phyloP scores from a whole-genome alignment of 2,329 filamentous ascomycete species.

The Teratosphaeria epicoccoides region DNA sequence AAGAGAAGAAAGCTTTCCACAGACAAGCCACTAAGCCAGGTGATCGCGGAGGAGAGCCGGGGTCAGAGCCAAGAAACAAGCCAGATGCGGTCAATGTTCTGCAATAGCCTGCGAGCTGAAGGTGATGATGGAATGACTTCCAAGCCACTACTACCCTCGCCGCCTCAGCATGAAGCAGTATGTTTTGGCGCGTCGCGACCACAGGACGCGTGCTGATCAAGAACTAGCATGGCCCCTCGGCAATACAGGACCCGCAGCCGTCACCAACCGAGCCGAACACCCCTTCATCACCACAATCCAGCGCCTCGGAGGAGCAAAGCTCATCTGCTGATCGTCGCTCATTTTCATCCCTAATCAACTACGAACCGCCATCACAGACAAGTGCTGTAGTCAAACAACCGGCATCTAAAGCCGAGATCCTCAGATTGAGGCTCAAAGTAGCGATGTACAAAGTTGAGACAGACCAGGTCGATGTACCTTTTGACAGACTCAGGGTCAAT shows the following conservation, averaged over 20 bases:
- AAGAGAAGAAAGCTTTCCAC: slow-evolving; percentile 19
- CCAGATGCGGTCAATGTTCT: slow-evolving; percentile 2
- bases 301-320: slow-evolving; percentile 14
- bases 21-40: slow-evolving; percentile 7
- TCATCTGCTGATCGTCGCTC: slow-evolving; percentile 28
- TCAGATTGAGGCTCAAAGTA: slow-evolving; percentile 58
- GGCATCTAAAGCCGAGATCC: slow-evolving; percentile 43
- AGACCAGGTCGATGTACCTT: slow-evolving; percentile 56
- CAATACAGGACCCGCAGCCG: slow-evolving; percentile 6
- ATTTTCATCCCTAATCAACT: slow-evolving; percentile 40
- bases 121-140: background rate
- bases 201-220: background rate
- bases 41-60: background rate
- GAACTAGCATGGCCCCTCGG: slow-evolving; percentile 1
- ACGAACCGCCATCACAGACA: slow-evolving; percentile 33
- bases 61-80: background rate
- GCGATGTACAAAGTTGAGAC: slow-evolving; percentile 67
- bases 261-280: slow-evolving; percentile 20
- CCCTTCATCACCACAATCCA: slow-evolving; percentile 11
- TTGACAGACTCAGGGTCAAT: slow-evolving; percentile 23
- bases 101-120: background rate
- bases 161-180: background rate
- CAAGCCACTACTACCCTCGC: background rate
- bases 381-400: slow-evolving; percentile 1
- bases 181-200: background rate